These are phyloP conservation scores for Globisporangium splendens DNA, from an alignment of 352 stramenopile genomes.

Conservation along the genomic window DNA sequence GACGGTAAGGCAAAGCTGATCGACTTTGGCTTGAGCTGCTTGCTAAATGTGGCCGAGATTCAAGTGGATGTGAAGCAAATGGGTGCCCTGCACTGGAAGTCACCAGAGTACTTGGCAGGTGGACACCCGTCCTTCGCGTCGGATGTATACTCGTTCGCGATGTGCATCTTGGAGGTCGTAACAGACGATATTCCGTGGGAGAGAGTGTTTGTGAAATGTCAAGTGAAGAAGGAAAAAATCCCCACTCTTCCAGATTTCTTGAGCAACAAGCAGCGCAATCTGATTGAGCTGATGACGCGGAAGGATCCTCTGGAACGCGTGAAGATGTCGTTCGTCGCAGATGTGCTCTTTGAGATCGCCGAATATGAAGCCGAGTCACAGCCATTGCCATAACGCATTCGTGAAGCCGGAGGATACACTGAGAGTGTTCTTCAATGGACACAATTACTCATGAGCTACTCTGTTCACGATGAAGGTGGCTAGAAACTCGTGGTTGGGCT, in stretches of 20 bases:
- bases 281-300: conserved; percentile 2
- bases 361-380: too few relatives aligned
- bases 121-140: conserved; percentile 3
- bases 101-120: conserved; percentile 2
- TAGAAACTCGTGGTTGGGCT: too few relatives aligned
- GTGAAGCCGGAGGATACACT: too few relatives aligned
- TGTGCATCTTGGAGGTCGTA: not conserved
- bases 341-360: not conserved
- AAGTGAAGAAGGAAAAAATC: not conserved
- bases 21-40: conserved; percentile 22
- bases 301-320: not conserved
- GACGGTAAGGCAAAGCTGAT: conserved; percentile 22
- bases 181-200: not conserved
- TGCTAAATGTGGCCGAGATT: conserved; percentile 3
- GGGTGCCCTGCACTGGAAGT: not conserved
- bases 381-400: too few relatives aligned
- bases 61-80: conserved; percentile 1
- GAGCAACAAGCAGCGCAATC: not conserved
- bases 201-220: not conserved
- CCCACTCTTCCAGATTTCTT: not conserved
- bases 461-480: too few relatives aligned
- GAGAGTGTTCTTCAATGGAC: too few relatives aligned
- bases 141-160: conserved; percentile 5
- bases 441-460: too few relatives aligned
- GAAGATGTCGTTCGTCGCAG: not conserved